phyloP scores from a whole-genome alignment of 768 basidiomycete species.

The Clavaria fumosa region DNA sequence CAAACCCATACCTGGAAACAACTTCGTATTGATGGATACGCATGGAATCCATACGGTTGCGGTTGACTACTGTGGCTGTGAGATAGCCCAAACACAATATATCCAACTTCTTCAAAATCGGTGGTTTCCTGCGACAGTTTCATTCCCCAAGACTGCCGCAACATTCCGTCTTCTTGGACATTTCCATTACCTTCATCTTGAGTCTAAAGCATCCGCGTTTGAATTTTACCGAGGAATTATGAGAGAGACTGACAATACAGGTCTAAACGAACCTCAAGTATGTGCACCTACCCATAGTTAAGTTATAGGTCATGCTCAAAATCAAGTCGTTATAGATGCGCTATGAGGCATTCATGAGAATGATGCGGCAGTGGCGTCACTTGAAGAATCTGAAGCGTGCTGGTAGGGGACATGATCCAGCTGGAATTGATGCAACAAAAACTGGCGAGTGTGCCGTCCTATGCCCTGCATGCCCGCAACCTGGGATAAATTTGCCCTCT shows the following conservation, averaged over 20 bases:
- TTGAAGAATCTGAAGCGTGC: conserved; percentile 12
- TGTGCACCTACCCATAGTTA: not conserved
- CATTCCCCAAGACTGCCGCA: conserved; percentile 14
- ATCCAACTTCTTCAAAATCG: conserved; percentile 18
- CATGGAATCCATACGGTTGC: conserved; percentile 19
- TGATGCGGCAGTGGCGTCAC: conserved; percentile 14
- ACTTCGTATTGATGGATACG: conserved; percentile 19
- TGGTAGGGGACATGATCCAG: conserved; percentile 10
- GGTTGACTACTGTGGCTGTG: conserved; percentile 21
- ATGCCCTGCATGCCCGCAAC: conserved; percentile 19
- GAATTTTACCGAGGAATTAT: conserved; percentile 19
- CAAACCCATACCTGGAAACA: conserved; percentile 7
- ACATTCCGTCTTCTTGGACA: conserved; percentile 14
- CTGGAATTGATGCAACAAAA: conserved; percentile 9
- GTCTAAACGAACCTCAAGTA: conserved; percentile 12
- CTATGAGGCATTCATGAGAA: conserved; percentile 11
- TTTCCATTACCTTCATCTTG: conserved; percentile 16
- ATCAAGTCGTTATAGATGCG: conserved; percentile 10
- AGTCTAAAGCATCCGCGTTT: conserved; percentile 17
- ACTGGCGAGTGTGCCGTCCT: conserved; percentile 13
- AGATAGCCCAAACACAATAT: conserved; percentile 6
- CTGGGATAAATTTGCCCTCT: conserved; percentile 13
- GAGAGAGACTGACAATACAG: conserved; percentile 15
- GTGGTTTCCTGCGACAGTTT: conserved; percentile 19
- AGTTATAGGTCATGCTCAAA: not conserved